Evolutionary conservation across 2,329 filamentous ascomycete species (phyloP).

Genomic region (Colletotrichum sp.): DNA sequence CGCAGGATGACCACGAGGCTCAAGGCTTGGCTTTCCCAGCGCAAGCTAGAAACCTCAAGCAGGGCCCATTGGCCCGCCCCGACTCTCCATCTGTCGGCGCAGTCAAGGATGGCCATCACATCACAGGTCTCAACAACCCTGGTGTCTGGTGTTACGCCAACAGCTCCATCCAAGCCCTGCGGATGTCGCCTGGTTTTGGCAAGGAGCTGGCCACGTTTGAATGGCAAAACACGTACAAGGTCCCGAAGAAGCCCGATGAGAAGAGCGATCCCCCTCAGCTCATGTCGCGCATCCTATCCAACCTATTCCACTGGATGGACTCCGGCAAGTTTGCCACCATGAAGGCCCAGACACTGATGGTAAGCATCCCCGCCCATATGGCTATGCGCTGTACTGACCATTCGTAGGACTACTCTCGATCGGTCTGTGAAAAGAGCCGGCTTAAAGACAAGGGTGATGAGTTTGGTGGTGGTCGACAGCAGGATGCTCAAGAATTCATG

Average conservation of each 20-base stretch:
- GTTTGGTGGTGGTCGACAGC: conserved; percentile 79
- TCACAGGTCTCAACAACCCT: conserved; percentile 81
- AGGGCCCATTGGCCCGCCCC: conserved; percentile 11
- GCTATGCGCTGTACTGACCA: conserved; percentile 18
- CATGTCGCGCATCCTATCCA: conserved; percentile 64
- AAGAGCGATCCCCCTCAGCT: conserved; percentile 59
- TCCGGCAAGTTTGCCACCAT: conserved; percentile 55
- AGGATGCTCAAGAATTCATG: conserved; percentile 92
- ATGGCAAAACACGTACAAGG: conserved; percentile 69
- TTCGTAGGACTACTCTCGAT: conserved; percentile 57
- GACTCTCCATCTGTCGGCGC: conserved; percentile 6
- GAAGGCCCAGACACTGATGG: conserved; percentile 62
- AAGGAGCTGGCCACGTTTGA: conserved; percentile 64
- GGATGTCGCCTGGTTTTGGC: conserved; percentile 73
- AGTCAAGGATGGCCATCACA: conserved; percentile 42
- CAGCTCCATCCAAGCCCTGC: conserved; percentile 83
- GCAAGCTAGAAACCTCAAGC: conserved; percentile 8
- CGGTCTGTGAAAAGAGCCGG: conserved; percentile 18
- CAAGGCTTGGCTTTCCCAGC: not conserved
- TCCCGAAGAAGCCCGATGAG: conserved; percentile 68
- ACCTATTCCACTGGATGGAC: conserved; percentile 62
- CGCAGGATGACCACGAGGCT: conserved; percentile 14
- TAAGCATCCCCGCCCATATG: conserved; percentile 34
- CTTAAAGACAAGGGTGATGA: conserved; percentile 38
- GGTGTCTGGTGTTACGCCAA: conserved; percentile 92